Evolutionary conservation across 768 basidiomycete species (phyloP), one percentile per base, ranked within the genome.

Genomic region (Mycena belliarum): DNA sequence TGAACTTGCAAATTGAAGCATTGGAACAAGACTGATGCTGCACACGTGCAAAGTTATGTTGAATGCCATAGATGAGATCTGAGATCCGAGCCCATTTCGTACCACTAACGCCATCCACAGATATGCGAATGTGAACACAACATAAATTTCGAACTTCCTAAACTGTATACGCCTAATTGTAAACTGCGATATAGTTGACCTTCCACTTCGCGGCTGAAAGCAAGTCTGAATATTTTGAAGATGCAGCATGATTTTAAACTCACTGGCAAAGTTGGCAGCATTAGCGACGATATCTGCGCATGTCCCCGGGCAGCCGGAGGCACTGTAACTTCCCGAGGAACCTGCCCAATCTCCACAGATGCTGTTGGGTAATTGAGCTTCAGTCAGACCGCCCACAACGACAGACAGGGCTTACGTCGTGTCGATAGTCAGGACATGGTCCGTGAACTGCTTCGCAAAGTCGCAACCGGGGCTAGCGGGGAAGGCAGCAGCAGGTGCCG

Each of bases 231-330:
- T n/a, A n/a, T n/a, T n/a, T n/a, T n/a, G 29, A 12, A 32, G 12
- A 32, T 32, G 12, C 29, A 32, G 29, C 12, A 12, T 32, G 12
- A 32, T 12, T 6, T 6, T 32, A 6, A n/a, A 69, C 75, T 64
- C 63, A 81, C 80, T 57, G 16, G 55, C 63, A 65, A 83, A 84
- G 70, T 83, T 84, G 28, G 67, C 73, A 47, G 81, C 75, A 60
- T 83, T 75, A n/a, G 76, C 72, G 41, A 83, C 76, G 46, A 71
- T 69, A 7, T 68, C 55, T 3, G 70, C 57, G 49, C 76, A 77
- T 14, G 71, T 70, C 29, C 70, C 70, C 0, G 73, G 69, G 45
- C 76, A 76, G 4, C 72, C 71, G 28, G 73, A 74, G 23, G 40
- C 38, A 28, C 25, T 33, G 38, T 53, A 67, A 24, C 20, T 40